Base-by-base conservation (phyloP, 2,329 filamentous ascomycete species). In the Lizonia empirigonia region DNA sequence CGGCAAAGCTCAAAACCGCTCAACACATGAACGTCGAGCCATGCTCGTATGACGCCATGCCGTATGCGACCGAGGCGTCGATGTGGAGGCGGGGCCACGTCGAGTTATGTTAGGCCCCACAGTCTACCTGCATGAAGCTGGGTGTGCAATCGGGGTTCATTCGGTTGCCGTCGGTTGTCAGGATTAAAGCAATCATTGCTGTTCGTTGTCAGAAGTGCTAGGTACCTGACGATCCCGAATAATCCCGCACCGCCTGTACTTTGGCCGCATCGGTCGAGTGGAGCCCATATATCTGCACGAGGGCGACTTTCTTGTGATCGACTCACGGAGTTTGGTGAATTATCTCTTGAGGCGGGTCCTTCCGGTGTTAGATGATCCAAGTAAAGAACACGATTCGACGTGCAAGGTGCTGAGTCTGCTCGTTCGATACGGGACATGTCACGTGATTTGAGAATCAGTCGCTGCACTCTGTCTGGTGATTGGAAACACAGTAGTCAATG, bases 121-220 rank as follows among this genome's bases (percentile, higher is more conserved):
- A 47, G 3, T 42, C 38, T 38, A 30, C n/a, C 10, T 55, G 47
- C 59, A 52, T 46, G 22, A 44, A 42, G 15, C 30, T 51, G 33
- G 32, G 37, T 44, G 35, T 51, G 38, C 27, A 20, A 9, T 27
- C 22, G 24, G 38, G 41, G 32, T 48, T 37, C 36, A 47, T 40
- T 63, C 60, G 64, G 58, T 49, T 68, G 44, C 53, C 47, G 50
- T 62, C 65, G 65, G 66, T 42, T 59, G 38, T 49, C 34, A 34
- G 34, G 38, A 32, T 35, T 16, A 23, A 23, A 22, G 27, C 41
- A 49, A 51, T 56, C 44, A 37, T 50, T 33, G 18, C n/a, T 47
- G 23, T 36, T 58, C 36, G 44, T 44, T 53, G 53, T 58, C 55
- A 60, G 30, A 48, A 34, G 23, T 29, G 33, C 22, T 39, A 34